These are phyloP conservation scores for Rhododendron simsii DNA, from an alignment of 148 eudicot genomes.

Conservation along the genomic window DNA sequence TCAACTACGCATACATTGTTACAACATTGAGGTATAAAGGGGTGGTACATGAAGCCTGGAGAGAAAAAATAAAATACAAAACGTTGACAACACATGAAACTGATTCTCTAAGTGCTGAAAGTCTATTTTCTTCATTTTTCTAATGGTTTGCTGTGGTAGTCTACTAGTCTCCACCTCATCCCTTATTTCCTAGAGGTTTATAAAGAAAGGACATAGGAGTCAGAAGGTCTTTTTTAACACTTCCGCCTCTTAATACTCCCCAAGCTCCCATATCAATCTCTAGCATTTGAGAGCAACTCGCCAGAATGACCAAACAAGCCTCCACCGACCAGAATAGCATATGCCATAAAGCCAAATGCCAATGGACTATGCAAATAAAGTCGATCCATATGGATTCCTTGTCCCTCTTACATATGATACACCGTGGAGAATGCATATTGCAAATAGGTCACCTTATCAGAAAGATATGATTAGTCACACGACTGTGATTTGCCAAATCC, in stretches of 20 bases:
- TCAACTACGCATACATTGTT: background rate
- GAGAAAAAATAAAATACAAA: background rate
- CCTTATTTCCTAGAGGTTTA: background rate
- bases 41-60: background rate
- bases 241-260: background rate
- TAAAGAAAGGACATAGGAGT: background rate
- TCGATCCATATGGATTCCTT: background rate
- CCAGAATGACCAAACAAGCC: background rate
- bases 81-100: background rate
- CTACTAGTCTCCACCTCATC: background rate
- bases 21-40: background rate
- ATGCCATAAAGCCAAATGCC: background rate
- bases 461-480: background rate
- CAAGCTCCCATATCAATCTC: background rate
- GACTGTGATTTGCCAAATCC: background rate
- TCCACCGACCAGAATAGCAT: background rate
- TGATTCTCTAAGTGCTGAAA: background rate
- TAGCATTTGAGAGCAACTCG: background rate
- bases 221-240: background rate
- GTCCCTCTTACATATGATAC: background rate
- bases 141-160: background rate
- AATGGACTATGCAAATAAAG: background rate
- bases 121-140: background rate
- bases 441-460: background rate
- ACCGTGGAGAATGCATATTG: background rate